Base-by-base conservation (phyloP, 176 grass and related monocot species). In the Carex scoparia region DNA sequence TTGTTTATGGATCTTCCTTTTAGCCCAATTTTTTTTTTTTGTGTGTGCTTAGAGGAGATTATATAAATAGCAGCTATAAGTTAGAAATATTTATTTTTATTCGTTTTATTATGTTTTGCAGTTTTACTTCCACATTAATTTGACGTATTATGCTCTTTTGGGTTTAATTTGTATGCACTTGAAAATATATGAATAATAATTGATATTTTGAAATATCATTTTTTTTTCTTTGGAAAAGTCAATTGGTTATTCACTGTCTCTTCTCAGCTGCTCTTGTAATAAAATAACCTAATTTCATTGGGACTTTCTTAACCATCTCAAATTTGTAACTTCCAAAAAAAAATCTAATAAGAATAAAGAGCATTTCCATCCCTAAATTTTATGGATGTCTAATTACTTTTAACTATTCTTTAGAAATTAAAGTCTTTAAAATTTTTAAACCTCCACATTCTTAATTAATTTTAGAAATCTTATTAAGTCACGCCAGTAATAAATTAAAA, bases 1-100 rank as follows among this genome's bases (percentile, higher is more conserved):
- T 97, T 88, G 90, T 91, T 60, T 97, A 86, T 79, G 31, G 85
- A 18, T 84, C 92, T 46, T 82, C 84, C 13, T 19, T 87, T 51
- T 89, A 37, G 86, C 55, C 40, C 3, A 23, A 23, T 23, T 23
- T 23, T 7, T 80, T 7, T 66, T 30, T 11, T 31, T 31, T 57
- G 7, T 56, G 49, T 81, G 57, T 30, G 49, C n/a, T 46, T 23
- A 40, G 42, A 83, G 65, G 4, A 65, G 15, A 82, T 82, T 23
- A 63, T 63, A 65, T 61, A 66, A 66, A 12, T 23, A 66, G 58
- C 15, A 63, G 16, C 3, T 82, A 15, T 82, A 19, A 82, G 42
- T 14, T 64, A 23, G 37, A n/a, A 18, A 64, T 44, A 65, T 65
- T 62, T 46, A 62, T 46, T 13, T 19, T 81, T 83, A 31, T 66